Base-by-base conservation (phyloP, 768 basidiomycete genomes). In the Boletellus emodensis region DNA sequence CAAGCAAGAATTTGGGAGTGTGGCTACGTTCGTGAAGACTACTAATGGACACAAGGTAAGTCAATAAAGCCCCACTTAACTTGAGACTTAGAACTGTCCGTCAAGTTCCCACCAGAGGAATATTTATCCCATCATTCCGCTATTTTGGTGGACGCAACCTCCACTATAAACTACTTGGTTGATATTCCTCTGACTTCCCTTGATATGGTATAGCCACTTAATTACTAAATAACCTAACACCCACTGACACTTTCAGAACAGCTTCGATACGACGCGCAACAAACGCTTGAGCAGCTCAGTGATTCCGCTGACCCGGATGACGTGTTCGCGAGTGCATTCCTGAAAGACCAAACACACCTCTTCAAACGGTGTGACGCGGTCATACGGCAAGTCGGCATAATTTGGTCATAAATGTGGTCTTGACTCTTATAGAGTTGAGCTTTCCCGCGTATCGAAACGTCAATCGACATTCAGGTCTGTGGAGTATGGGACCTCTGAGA, bases 101-200 rank as follows among this genome's bases (percentile, higher is more conserved):
- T 42, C 35, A 57, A 90, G 87, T 87, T 79, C 54, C 48, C 75
- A 3, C 75, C 77, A 9, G 76, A 80, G 38, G 81, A 83, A 41
- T 90, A 87, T 58, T 52, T 62, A 17, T 68, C 68, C 24, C 66
- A 72, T 39, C 72, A 78, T 46, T 70, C 74, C 4, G 76, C 84
- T 8, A 75, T 87, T 17, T 83, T 95, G 44, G 85, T 95, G 1
- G 94, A 94, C 60, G 79, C 85, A 1, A 77, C 83, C 0, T 90
- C 91, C 0, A 76, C 76, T 8, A 73, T 87, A 41, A 98, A 99
- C 62, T 61, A 94, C 10, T 68, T 95, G 18, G 80, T 84, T 0
- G 83, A 80, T 9, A 79, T 94, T 28, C 89, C 94, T 17, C 57
- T 81, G 13, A 79, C 87, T 3, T 93, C 91, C 1, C 72, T 98